Evolutionary conservation across 2,329 filamentous ascomycete genomes (phyloP).

Genomic region (Colletotrichum navitas): DNA sequence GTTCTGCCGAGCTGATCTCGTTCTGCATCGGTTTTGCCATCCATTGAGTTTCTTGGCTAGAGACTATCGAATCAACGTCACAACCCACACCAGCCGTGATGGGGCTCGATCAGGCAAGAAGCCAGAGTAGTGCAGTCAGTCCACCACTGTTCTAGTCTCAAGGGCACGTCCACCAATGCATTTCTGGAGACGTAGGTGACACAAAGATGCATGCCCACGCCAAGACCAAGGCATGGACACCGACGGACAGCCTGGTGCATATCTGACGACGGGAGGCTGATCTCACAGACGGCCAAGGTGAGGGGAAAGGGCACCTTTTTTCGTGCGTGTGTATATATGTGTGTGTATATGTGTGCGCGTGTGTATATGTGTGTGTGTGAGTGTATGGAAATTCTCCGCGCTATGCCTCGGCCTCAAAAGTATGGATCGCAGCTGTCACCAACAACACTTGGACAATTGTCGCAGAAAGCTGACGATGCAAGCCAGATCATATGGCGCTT

Average conservation of each 20-base stretch:
- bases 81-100: not conserved
- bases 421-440: constrained; percentile 16
- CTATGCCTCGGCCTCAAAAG: constrained; percentile 5
- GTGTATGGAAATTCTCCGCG: constrained; percentile 1
- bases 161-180: constrained; percentile 21
- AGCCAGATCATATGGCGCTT: constrained; percentile 6
- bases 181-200: constrained; percentile 28
- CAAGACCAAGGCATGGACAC: constrained; percentile 9
- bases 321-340: too few species aligned
- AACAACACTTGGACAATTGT: constrained; percentile 16
- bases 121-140: constrained; percentile 2
- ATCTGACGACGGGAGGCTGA: constrained; percentile 31
- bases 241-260: constrained; percentile 1
- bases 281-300: constrained; percentile 14
- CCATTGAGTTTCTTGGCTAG: constrained; percentile 10
- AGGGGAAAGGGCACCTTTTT: not conserved
- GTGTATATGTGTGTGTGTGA: too few species aligned
- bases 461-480: constrained; percentile 25
- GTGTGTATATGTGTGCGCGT: too few species aligned
- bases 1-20: constrained; percentile 7
- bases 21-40: constrained; percentile 18
- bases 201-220: constrained; percentile 25
- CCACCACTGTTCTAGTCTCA: constrained; percentile 20
- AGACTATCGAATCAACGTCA: constrained; percentile 29
- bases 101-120: constrained; percentile 16